Conservation (phyloP, 768 basidiomycete genomes). For the Leccinellum albellum region DNA sequence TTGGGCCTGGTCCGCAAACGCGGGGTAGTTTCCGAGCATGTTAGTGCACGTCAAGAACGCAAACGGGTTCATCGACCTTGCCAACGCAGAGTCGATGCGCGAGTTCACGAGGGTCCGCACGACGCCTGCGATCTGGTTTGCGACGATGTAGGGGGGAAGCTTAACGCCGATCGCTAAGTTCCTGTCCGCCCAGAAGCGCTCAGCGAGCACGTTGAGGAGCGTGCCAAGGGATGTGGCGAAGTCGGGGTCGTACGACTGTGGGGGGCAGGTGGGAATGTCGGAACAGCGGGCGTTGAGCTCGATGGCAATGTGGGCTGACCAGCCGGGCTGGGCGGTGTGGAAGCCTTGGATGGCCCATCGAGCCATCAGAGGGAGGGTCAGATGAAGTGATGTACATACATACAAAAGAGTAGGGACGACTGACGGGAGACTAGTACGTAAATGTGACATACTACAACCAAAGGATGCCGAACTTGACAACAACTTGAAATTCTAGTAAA, state of each 20-base stretch:
- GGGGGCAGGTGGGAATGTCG: slow-evolving; percentile 59
- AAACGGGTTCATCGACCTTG: slow-evolving; percentile 42
- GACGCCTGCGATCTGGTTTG: slow-evolving; percentile 56
- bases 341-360: no score
- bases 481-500: no score
- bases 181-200: slow-evolving; percentile 45
- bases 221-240: slow-evolving; percentile 43
- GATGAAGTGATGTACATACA: slow-evolving; percentile 73
- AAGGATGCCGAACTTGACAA: no score
- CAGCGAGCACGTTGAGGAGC: slow-evolving; percentile 52
- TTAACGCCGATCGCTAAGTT: slow-evolving; percentile 71
- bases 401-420: no score
- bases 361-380: slow-evolving; percentile 44
- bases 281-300: no score
- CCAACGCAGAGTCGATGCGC: slow-evolving; percentile 5
- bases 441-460: no score
- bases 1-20: slow-evolving; percentile 54
- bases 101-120: slow-evolving; percentile 44
- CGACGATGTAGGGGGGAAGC: slow-evolving; percentile 69
- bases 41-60: slow-evolving; percentile 80
- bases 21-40: slow-evolving; percentile 67
- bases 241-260: slow-evolving; percentile 62
- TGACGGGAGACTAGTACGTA: no score
- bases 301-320: no score
- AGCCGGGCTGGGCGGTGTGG: no score